Evolutionary conservation across 345 rosid genomes (phyloP).

Genomic region (Arabis hirsuta): DNA sequence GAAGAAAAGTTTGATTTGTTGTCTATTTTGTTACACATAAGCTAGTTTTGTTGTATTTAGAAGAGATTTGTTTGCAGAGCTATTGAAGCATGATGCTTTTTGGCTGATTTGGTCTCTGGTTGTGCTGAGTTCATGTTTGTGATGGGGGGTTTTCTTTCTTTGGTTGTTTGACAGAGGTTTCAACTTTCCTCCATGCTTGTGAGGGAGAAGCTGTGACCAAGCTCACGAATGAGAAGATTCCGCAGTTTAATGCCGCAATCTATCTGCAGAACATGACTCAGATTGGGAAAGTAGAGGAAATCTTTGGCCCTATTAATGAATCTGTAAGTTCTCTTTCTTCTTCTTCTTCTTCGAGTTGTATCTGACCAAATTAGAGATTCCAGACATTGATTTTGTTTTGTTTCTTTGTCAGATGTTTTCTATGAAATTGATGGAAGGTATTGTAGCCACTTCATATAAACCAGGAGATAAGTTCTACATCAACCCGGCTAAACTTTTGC

Average conservation of each 20-base stretch:
- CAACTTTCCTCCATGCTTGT: slow-evolving; percentile 79
- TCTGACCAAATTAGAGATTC: slow-evolving; percentile 1
- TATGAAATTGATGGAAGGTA: slow-evolving; percentile 92
- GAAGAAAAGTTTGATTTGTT: background rate
- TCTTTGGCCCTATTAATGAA: slow-evolving; percentile 95
- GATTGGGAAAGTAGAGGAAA: slow-evolving; percentile 96
- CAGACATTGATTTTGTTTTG: slow-evolving; percentile 30
- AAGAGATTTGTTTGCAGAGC: background rate
- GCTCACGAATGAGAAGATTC: slow-evolving; percentile 80
- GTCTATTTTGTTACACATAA: background rate
- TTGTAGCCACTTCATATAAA: slow-evolving; percentile 79
- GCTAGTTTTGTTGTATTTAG: background rate
- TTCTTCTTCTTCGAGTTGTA: background rate
- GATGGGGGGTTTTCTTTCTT: slow-evolving; percentile 45
- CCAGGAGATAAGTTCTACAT: slow-evolving; percentile 86
- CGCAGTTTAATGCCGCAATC: slow-evolving; percentile 82
- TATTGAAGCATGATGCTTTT: background rate
- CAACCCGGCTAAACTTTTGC: slow-evolving; percentile 80
- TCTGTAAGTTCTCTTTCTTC: slow-evolving; percentile 56
- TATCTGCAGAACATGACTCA: slow-evolving; percentile 86
- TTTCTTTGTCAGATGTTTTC: slow-evolving; percentile 71
- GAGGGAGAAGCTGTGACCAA: slow-evolving; percentile 99
- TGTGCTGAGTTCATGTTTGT: slow-evolving; percentile 20
- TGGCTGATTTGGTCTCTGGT: background rate
- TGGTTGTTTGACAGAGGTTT: slow-evolving; percentile 68